These are phyloP conservation scores for Powellomyces hirtus DNA, from an alignment of 192 early-diverging fungal species.

Conservation along the genomic window DNA sequence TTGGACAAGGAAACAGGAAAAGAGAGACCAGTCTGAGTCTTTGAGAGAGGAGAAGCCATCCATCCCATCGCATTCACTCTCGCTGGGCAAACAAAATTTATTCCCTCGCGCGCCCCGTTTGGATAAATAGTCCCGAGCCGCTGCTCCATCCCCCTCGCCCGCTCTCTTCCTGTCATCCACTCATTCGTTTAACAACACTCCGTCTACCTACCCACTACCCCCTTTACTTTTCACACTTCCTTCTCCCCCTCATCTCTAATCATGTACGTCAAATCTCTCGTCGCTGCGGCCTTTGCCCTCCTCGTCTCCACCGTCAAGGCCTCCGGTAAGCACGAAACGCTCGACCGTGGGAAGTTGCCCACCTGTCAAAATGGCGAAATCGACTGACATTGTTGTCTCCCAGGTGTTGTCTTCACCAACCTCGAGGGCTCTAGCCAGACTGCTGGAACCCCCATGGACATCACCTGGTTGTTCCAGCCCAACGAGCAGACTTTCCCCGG, in stretches of 20 bases:
- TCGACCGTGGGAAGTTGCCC: not conserved
- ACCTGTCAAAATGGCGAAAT: not conserved
- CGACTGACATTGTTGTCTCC: not conserved
- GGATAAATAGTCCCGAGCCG: not conserved
- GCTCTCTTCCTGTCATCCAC: not conserved
- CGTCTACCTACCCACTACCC: not conserved
- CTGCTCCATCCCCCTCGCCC: not conserved
- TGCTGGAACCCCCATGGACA: not conserved
- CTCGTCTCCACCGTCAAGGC: not conserved
- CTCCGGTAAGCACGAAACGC: not conserved
- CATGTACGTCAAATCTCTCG: constrained; percentile 2
- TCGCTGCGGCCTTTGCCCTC: constrained; percentile 5
- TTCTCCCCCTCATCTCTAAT: not conserved
- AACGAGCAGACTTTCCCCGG: not conserved
- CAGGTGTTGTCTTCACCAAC: not conserved
- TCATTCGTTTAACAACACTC: too few relatives aligned
- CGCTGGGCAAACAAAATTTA: too few relatives aligned
- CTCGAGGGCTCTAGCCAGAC: not conserved
- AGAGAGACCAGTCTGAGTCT: too few relatives aligned
- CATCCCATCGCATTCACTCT: too few relatives aligned
- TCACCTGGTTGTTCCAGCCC: not conserved
- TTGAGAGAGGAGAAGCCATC: too few relatives aligned
- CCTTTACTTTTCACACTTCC: not conserved
- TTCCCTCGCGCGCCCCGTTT: too few relatives aligned
- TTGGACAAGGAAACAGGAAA: too few relatives aligned